A percentile compares a stretch with the other conserved stretches of the same genome.
Evolutionary conservation across 1,139 yeast genomes (phyloP).

Genomic region (Yamadazyma sp.): DNA sequence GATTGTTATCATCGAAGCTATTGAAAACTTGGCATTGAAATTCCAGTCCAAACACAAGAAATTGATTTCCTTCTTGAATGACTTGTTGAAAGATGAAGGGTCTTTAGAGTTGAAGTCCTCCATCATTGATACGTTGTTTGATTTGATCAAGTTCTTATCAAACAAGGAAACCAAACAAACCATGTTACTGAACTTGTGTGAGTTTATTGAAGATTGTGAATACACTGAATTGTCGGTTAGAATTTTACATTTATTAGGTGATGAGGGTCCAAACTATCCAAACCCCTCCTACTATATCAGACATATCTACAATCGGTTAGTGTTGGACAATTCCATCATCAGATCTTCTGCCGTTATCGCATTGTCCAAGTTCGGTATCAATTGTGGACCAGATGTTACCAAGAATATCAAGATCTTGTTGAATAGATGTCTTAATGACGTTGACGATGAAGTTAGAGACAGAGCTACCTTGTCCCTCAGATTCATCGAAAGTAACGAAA

Average conservation of each 20-base stretch:
- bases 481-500: constrained; percentile 54
- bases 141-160: constrained; percentile 84
- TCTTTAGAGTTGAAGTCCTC: constrained; percentile 80
- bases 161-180: constrained; percentile 70
- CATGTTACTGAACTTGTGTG: constrained; percentile 88
- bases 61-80: constrained; percentile 80
- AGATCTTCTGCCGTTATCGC: constrained; percentile 96
- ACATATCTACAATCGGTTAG: constrained; percentile 95
- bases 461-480: constrained; percentile 87
- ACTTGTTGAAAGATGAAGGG: constrained; percentile 88
- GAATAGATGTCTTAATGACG: constrained; percentile 81
- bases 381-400: constrained; percentile 67
- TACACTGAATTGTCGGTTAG: constrained; percentile 90
- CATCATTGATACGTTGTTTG: constrained; percentile 87
- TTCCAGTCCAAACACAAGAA: constrained; percentile 89
- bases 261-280: constrained; percentile 85
- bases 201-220: constrained; percentile 97
- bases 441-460: constrained; percentile 97
- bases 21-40: constrained; percentile 85
- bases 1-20: constrained; percentile 91
- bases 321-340: constrained; percentile 89
- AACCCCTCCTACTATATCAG: constrained; percentile 92
- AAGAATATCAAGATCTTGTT: constrained; percentile 74
- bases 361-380: constrained; percentile 83
- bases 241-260: constrained; percentile 86